phyloP scores from a whole-genome alignment of 2,329 filamentous ascomycete genomes.

The Cladosporium colombiae region DNA sequence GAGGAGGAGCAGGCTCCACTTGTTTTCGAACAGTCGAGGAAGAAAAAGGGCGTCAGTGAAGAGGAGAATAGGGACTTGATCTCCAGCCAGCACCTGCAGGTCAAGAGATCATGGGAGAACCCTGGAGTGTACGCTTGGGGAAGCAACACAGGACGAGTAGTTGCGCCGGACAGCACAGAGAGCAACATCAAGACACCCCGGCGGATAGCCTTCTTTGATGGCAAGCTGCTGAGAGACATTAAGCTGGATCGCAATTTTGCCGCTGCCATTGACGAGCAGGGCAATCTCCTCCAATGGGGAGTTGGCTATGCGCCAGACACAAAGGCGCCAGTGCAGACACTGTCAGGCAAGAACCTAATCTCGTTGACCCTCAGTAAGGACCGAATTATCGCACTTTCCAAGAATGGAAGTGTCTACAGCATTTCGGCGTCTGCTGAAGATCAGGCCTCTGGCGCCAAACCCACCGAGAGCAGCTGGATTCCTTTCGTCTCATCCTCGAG shows the following conservation, averaged over 20 bases:
- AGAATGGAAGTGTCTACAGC: slow-evolving; percentile 78
- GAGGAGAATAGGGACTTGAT: slow-evolving; percentile 75
- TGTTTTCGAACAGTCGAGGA: slow-evolving; percentile 67
- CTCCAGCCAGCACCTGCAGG: slow-evolving; percentile 83
- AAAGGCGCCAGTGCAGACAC: slow-evolving; percentile 66
- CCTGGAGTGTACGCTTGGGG: slow-evolving; percentile 96
- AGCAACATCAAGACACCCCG: slow-evolving; percentile 75
- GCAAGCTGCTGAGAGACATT: slow-evolving; percentile 78
- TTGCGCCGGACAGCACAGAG: slow-evolving; percentile 79
- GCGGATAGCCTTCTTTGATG: slow-evolving; percentile 79
- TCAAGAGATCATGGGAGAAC: slow-evolving; percentile 76
- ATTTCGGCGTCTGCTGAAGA: slow-evolving; percentile 74
- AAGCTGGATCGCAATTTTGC: slow-evolving; percentile 82
- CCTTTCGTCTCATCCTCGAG: slow-evolving; percentile 67
- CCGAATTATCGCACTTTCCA: slow-evolving; percentile 76
- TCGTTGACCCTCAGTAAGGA: slow-evolving; percentile 78
- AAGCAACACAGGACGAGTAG: slow-evolving; percentile 80
- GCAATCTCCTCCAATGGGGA: slow-evolving; percentile 92
- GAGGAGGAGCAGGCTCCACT: slow-evolving; percentile 53
- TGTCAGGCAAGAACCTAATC: slow-evolving; percentile 77
- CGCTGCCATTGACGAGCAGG: slow-evolving; percentile 82
- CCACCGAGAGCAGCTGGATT: slow-evolving; percentile 68
- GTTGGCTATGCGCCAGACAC: slow-evolving; percentile 68
- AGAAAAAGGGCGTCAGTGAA: slow-evolving; percentile 55
- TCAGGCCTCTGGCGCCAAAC: slow-evolving; percentile 65